These are phyloP conservation scores for Cyberlindnera euphorbiae DNA, from an alignment of 805 yeast genomes.

Conservation along the genomic window DNA sequence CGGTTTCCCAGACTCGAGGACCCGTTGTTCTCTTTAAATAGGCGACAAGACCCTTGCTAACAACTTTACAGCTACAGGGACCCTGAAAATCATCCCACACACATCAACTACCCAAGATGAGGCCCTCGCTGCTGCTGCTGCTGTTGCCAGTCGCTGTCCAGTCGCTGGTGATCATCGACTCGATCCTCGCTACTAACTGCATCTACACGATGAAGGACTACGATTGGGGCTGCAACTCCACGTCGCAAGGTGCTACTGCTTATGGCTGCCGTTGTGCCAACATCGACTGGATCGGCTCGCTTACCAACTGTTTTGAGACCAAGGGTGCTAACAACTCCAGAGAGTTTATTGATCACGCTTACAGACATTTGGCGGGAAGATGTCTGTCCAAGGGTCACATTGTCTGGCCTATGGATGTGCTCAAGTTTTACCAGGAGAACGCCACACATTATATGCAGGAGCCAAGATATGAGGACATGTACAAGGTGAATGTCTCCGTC, in stretches of 20 bases:
- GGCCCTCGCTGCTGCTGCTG: not conserved
- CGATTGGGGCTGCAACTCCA: slow-evolving; percentile 41
- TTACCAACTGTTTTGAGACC: slow-evolving; percentile 37
- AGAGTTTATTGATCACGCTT: slow-evolving; percentile 33
- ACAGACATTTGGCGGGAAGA: slow-evolving; percentile 32
- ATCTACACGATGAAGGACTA: slow-evolving; percentile 33
- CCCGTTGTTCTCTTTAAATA: too few relatives aligned
- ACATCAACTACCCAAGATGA: not conserved
- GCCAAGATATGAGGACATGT: slow-evolving; percentile 25
- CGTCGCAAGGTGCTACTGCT: slow-evolving; percentile 29
- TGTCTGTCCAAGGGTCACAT: slow-evolving; percentile 33
- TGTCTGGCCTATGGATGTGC: slow-evolving; percentile 30
- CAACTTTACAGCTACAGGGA: too few relatives aligned
- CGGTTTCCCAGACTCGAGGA: too few relatives aligned
- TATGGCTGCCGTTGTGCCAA: slow-evolving; percentile 39
- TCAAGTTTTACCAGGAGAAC: slow-evolving; percentile 31
- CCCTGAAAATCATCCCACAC: not conserved
- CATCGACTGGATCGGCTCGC: slow-evolving; percentile 40
- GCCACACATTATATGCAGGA: slow-evolving; percentile 31
- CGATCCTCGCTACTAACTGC: slow-evolving; percentile 37
- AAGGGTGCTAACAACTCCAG: slow-evolving; percentile 26
- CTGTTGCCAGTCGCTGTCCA: slow-evolving; percentile 3
- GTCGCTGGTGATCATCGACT: slow-evolving; percentile 28
- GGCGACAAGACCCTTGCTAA: too few relatives aligned
- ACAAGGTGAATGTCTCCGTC: not conserved